These are phyloP conservation scores for Tylopilus cervinicoccineus DNA, from an alignment of 768 basidiomycete species.

Conservation along the genomic window DNA sequence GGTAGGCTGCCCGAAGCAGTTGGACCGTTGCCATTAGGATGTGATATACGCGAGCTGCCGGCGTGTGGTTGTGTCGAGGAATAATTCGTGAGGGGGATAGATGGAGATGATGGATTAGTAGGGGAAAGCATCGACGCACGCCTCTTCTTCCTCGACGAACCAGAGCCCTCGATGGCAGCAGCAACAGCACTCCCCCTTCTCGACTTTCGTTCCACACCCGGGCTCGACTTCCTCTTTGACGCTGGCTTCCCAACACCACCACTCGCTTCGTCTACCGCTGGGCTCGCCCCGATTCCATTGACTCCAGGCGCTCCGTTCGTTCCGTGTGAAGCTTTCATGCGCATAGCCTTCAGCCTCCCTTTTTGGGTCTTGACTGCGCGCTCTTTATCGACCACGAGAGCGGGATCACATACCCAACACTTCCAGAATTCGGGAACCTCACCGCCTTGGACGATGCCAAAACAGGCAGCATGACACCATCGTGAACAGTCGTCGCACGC, in stretches of 20 bases:
- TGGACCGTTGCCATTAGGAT: conserved; percentile 5
- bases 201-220: conserved; percentile 38
- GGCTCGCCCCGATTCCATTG: conserved; percentile 13
- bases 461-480: conserved; percentile 85
- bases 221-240: conserved; percentile 35
- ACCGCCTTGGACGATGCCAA: conserved; percentile 50
- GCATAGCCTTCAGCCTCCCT: conserved; percentile 34
- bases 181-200: conserved; percentile 33
- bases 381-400: conserved; percentile 42
- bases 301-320: conserved; percentile 19
- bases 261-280: conserved; percentile 16
- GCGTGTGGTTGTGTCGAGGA: conserved; percentile 13
- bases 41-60: conserved; percentile 17
- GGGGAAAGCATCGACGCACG: conserved; percentile 35
- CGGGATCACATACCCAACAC: conserved; percentile 67
- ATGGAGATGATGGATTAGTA: conserved; percentile 17
- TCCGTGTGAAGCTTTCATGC: conserved; percentile 26
- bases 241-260: conserved; percentile 20
- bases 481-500: conserved; percentile 79
- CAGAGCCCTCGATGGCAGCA: conserved; percentile 33
- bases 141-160: conserved; percentile 34
- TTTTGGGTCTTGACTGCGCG: conserved; percentile 44
- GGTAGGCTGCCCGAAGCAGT: conserved; percentile 9
- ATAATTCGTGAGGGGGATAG: conserved; percentile 11
- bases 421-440: conserved; percentile 70